Base-by-base conservation (phyloP, 345 rosid species). In the Crucihimalaya himalaica region DNA sequence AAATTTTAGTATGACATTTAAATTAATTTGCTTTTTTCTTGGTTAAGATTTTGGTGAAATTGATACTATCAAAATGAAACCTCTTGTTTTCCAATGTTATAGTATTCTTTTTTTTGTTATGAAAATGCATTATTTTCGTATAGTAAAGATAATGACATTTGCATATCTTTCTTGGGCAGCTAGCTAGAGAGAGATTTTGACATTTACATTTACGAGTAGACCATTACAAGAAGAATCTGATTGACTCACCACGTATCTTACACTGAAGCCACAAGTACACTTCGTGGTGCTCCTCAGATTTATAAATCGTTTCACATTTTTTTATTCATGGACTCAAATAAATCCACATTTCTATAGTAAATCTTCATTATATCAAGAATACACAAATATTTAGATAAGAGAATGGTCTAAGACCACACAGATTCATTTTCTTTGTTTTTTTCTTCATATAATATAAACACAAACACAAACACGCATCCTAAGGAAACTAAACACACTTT, bases 321-420 rank as follows among this genome's bases (percentile, higher is more conserved):
- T 61, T 15, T 51, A 51, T 61, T 61, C 48, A 68, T 77, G 62
- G 80, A 64, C 55, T 39, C 40, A 2, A 55, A 60, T 52, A 31
- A 75, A 59, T n/a, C 47, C 5, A 67, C 28, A 43, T 12, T 43
- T 69, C 1, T 61, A 13, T 40, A 32, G 23, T 35, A 40, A 71
- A 21, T 52, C 58, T 28, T 60, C 21, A 37, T 54, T 11, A 0
- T 48, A 43, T 23, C 58, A 62, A 69, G 57, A 62, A 61, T 50
- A 42, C 72, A 78, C 1, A 64, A 28, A 56, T 31, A 47, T 6
- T 14, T 9, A 23, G 77, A 78, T 78, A 78, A 78, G 77, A 52
- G 64, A 1, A 78, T 14, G n/a, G 46, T 66, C n/a, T 32, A 25
- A 21, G 15, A 54, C 81, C 81, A 71, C 77, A 78, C 72, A 71